Conservation (phyloP, 1,284 basidiomycete species). For the Austroboletus novae-zelandiae region DNA sequence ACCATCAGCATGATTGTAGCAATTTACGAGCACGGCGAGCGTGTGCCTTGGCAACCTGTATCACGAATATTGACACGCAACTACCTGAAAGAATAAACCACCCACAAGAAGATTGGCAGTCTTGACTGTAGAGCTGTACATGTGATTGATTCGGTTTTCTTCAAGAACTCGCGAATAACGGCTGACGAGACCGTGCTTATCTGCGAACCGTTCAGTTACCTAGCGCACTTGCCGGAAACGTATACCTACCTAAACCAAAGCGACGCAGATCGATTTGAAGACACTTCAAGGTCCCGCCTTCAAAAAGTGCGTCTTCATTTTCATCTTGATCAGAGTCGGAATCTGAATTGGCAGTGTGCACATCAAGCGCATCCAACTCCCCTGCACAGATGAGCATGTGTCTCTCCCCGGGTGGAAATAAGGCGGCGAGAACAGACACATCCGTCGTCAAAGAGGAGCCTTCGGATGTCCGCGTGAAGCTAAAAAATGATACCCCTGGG, state of each 20-base stretch:
- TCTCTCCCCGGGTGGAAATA: conserved; percentile 65
- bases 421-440: conserved; percentile 54
- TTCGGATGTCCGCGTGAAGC: conserved; percentile 72
- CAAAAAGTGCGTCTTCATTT: conserved; percentile 28
- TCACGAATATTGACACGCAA: conserved; percentile 5
- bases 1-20: conserved; percentile 29
- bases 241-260: conserved; percentile 60
- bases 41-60: conserved; percentile 28
- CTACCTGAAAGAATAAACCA: conserved; percentile 5
- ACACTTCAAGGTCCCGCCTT: conserved; percentile 50
- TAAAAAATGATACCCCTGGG: conserved; percentile 61
- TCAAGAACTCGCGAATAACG: conserved; percentile 72
- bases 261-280: conserved; percentile 68
- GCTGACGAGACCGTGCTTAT: conserved; percentile 75
- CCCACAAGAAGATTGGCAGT: conserved; percentile 77
- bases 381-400: conserved; percentile 72
- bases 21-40: conserved; percentile 30
- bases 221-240: background rate
- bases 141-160: conserved; percentile 73
- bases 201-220: conserved; percentile 32
- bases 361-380: conserved; percentile 59
- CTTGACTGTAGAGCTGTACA: conserved; percentile 82
- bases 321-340: conserved; percentile 37
- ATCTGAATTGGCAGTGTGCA: conserved; percentile 29
- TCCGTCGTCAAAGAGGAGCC: conserved; percentile 71